phyloP scores from a whole-genome alignment of 129 eudicot genomes.

The Scalesia atractyloides region DNA sequence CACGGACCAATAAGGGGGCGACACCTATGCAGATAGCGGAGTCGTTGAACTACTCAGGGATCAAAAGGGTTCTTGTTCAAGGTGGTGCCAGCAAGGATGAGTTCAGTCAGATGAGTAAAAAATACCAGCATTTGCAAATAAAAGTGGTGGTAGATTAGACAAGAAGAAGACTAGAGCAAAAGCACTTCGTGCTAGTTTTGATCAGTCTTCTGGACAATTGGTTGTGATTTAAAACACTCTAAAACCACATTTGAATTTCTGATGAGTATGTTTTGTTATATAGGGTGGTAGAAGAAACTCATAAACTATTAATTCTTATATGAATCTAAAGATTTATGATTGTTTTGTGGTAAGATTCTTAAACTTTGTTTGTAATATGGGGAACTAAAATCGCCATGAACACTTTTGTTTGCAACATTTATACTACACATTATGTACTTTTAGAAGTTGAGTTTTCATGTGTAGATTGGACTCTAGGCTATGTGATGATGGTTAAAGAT shows the following conservation, averaged over 20 bases:
- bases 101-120: background rate
- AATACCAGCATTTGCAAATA: slow-evolving; percentile 29
- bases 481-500: background rate
- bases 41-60: slow-evolving; percentile 62
- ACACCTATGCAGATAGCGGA: slow-evolving; percentile 68
- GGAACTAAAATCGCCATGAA: too few relatives aligned
- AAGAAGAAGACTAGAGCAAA: slow-evolving; percentile 37
- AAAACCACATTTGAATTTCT: background rate
- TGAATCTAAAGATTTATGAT: slow-evolving; percentile 2
- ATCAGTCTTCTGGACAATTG: slow-evolving; percentile 37
- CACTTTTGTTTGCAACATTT: background rate
- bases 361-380: background rate
- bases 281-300: background rate
- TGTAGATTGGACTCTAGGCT: background rate
- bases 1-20: slow-evolving; percentile 67
- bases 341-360: slow-evolving; percentile 24
- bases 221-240: slow-evolving; percentile 33
- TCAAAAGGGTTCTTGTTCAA: slow-evolving; percentile 49
- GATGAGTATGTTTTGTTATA: background rate
- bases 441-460: background rate
- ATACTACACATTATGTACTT: background rate
- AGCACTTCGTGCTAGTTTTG: slow-evolving; percentile 42
- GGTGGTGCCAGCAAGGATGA: slow-evolving; percentile 53
- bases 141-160: slow-evolving; percentile 27
- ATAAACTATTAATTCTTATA: slow-evolving; percentile 14